A percentile compares a stretch with the other conserved stretches of the same genome.
Conservation (phyloP, 805 yeast genomes). For the Kuraishia hungarica region DNA sequence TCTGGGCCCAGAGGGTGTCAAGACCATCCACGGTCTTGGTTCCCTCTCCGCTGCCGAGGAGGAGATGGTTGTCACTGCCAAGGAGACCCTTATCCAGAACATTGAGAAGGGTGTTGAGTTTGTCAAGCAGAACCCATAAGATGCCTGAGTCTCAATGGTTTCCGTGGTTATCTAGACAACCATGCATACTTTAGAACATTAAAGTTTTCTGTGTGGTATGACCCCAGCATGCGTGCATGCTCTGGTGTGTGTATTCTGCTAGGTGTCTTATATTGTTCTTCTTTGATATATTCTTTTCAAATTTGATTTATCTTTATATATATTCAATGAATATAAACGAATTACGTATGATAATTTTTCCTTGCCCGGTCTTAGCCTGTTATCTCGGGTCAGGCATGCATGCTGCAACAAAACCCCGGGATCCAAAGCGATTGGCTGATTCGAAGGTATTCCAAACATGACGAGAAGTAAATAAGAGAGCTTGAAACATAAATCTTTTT, state of each 20-base stretch:
- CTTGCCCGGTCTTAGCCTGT: background rate
- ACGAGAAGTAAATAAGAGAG: no score
- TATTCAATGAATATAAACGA: background rate
- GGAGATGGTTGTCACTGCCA: constrained; percentile 72
- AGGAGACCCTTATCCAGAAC: constrained; percentile 85
- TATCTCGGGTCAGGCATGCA: background rate
- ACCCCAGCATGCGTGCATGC: background rate
- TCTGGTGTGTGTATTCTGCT: background rate
- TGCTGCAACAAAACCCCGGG: background rate
- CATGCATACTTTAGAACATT: background rate
- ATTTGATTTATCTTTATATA: background rate
- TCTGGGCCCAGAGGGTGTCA: constrained; percentile 86
- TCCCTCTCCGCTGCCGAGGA: constrained; percentile 69
- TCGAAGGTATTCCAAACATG: no score
- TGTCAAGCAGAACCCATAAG: constrained; percentile 61
- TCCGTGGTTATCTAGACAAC: background rate
- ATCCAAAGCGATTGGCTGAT: background rate
- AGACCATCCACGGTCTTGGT: constrained; percentile 74
- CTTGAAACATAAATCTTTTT: no score
- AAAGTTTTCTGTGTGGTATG: background rate
- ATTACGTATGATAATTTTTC: background rate
- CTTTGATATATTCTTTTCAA: constrained; percentile 16
- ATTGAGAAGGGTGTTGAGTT: constrained; percentile 91
- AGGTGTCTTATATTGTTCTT: background rate
- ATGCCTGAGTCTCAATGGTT: background rate